These are phyloP conservation scores for Alternaria conjuncta DNA, from an alignment of 2,329 filamentous ascomycete genomes.

Conservation along the genomic window DNA sequence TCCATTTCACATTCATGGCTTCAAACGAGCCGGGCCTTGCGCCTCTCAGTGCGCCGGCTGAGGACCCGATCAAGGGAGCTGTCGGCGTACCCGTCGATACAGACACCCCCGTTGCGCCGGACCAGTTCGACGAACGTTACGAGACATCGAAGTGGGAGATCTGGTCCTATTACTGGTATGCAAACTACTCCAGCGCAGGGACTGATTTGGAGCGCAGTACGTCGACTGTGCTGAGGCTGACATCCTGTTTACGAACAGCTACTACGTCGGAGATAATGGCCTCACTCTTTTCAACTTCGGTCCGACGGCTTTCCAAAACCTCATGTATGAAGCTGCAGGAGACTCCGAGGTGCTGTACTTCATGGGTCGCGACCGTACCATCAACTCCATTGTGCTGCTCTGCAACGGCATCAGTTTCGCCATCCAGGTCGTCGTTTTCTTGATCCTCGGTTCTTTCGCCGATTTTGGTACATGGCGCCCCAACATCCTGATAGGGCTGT, in stretches of 20 bases:
- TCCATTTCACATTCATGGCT: slow-evolving; percentile 14
- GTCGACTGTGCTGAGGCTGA: slow-evolving; percentile 3
- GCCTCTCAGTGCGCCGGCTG: slow-evolving; percentile 25
- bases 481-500: slow-evolving; percentile 65
- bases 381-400: slow-evolving; percentile 61
- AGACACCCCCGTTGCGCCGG: slow-evolving; percentile 57
- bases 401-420: slow-evolving; percentile 73
- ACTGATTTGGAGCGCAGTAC: background rate
- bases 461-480: slow-evolving; percentile 70
- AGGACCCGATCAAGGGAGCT: slow-evolving; percentile 29
- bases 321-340: slow-evolving; percentile 66
- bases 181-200: background rate
- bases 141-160: slow-evolving; percentile 62
- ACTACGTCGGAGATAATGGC: slow-evolving; percentile 73
- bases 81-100: slow-evolving; percentile 28
- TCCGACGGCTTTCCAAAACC: slow-evolving; percentile 62
- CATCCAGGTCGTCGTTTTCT: slow-evolving; percentile 65
- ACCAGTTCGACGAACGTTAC: slow-evolving; percentile 61
- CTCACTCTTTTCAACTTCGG: slow-evolving; percentile 63
- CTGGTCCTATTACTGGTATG: slow-evolving; percentile 62
- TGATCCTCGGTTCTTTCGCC: slow-evolving; percentile 60
- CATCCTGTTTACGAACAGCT: slow-evolving; percentile 44
- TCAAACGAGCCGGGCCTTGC: slow-evolving; percentile 33
- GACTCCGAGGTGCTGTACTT: slow-evolving; percentile 61
- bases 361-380: slow-evolving; percentile 55